phyloP scores from a whole-genome alignment of 2,329 filamentous ascomycete genomes.

The Fusarium sp. region DNA sequence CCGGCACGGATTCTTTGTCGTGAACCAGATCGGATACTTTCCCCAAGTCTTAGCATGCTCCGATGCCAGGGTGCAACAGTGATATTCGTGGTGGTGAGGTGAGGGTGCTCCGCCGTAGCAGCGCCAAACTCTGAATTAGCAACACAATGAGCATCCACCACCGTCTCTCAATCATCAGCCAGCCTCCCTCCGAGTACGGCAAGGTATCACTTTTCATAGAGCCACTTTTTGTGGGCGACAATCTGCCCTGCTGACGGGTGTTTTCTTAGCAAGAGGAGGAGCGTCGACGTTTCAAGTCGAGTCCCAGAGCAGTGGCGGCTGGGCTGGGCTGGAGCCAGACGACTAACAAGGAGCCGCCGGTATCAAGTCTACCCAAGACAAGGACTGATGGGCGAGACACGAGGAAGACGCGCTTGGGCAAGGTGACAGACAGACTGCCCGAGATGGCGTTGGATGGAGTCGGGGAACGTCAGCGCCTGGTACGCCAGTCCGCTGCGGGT shows the following conservation, averaged over 20 bases:
- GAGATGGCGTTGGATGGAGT: constrained; percentile 15
- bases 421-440: constrained; percentile 14
- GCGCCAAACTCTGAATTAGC: constrained; percentile 41
- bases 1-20: constrained; percentile 14
- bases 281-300: constrained; percentile 30
- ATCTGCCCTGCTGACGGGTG: background rate
- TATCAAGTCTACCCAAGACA: constrained; percentile 16
- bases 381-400: constrained; percentile 16
- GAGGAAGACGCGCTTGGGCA: constrained; percentile 3
- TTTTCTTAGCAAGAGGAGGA: constrained; percentile 7
- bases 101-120: constrained; percentile 35
- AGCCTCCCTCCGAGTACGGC: constrained; percentile 19
- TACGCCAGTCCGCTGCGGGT: background rate
- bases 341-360: constrained; percentile 10
- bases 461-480: constrained; percentile 3
- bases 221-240: constrained; percentile 23
- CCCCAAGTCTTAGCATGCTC: constrained; percentile 34
- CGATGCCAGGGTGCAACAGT: constrained; percentile 29
- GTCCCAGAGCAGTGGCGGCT: constrained; percentile 11
- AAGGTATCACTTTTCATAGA: constrained; percentile 12
- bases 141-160: constrained; percentile 22
- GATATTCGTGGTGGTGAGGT: constrained; percentile 34
- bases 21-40: constrained; percentile 28
- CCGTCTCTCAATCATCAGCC: constrained; percentile 22
- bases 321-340: constrained; percentile 14